Conservation (phyloP, 495 filamentous ascomycete species). For the Penicillium soppii region DNA sequence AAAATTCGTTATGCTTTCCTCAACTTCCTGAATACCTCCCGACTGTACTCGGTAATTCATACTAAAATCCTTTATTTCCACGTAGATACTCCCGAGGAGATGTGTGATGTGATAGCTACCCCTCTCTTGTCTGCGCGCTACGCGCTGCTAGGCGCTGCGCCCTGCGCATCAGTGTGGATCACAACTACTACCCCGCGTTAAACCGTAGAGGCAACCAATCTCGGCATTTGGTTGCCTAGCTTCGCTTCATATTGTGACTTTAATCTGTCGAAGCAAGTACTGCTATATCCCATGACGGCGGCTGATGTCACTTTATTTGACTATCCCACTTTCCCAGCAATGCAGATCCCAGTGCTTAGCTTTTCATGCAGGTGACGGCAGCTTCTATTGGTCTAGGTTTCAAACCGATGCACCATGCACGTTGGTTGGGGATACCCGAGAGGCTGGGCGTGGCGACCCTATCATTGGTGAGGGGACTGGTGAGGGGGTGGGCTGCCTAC, state of each 20-base stretch:
- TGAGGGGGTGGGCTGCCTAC: neutral
- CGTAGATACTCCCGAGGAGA: neutral
- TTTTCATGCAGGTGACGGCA: neutral
- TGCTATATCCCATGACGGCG: neutral
- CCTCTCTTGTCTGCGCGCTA: constrained; percentile 2
- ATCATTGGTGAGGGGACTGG: neutral
- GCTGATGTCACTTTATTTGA: constrained; percentile 27
- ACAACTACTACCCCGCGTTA: neutral
- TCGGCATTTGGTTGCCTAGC: neutral
- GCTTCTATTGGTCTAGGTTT: neutral
- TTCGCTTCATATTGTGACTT: neutral
- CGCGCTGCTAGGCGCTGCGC: neutral
- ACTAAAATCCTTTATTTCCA: constrained; percentile 9
- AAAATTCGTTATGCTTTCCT: constrained; percentile 8
- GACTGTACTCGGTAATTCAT: neutral
- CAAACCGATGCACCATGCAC: constrained; percentile 1
- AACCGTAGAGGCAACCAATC: neutral
- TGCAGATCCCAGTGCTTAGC: neutral
- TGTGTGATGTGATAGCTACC: constrained; percentile 11
- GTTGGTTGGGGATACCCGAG: constrained; percentile 4
- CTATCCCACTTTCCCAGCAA: neutral
- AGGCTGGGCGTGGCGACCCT: constrained; percentile 2
- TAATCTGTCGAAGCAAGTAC: constrained; percentile 1
- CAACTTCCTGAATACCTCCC: neutral
- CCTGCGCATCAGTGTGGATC: neutral